Evolutionary conservation across 495 filamentous ascomycete species (phyloP).

Genomic region (Penicillium bialowiezense): DNA sequence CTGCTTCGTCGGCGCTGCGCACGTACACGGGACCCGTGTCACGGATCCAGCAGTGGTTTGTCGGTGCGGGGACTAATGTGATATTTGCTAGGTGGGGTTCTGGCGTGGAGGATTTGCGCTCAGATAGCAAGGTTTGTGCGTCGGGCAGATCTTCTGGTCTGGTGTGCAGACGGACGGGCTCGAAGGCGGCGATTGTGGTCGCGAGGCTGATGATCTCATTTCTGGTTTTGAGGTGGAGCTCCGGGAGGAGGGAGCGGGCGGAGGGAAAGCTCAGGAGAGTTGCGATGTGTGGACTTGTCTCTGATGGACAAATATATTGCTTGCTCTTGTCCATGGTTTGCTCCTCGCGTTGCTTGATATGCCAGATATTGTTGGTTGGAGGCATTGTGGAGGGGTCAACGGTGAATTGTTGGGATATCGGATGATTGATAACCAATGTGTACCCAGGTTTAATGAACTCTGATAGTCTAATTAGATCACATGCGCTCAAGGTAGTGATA

Average conservation of each 20-base stretch:
- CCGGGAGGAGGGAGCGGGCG: constrained; percentile 22
- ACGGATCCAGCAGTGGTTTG: constrained; percentile 36
- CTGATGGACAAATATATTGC: constrained; percentile 23
- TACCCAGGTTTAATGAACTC: too few relatives aligned
- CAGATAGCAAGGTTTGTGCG: constrained; percentile 18
- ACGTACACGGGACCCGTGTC: constrained; percentile 37
- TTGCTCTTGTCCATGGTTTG: constrained; percentile 9
- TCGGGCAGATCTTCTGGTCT: constrained; percentile 21
- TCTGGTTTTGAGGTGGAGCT: constrained; percentile 20
- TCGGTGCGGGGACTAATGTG: constrained; percentile 18
- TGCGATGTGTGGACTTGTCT: constrained; percentile 27
- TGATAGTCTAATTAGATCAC: constrained; percentile 1
- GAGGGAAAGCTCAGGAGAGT: constrained; percentile 37
- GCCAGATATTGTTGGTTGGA: constrained; percentile 13
- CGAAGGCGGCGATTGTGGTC: constrained; percentile 30
- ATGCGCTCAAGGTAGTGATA: not conserved
- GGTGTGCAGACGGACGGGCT: constrained; percentile 32
- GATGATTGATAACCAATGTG: not conserved
- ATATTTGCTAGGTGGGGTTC: constrained; percentile 9
- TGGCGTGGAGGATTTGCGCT: not conserved
- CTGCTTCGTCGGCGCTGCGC: constrained; percentile 6
- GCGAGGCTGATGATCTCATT: constrained; percentile 30
- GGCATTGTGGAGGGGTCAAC: constrained; percentile 8
- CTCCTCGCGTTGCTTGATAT: constrained; percentile 4
- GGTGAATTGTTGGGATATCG: not conserved